Conservation (phyloP, 2,329 filamentous ascomycete species). For the Exutisphaerella laricina region DNA sequence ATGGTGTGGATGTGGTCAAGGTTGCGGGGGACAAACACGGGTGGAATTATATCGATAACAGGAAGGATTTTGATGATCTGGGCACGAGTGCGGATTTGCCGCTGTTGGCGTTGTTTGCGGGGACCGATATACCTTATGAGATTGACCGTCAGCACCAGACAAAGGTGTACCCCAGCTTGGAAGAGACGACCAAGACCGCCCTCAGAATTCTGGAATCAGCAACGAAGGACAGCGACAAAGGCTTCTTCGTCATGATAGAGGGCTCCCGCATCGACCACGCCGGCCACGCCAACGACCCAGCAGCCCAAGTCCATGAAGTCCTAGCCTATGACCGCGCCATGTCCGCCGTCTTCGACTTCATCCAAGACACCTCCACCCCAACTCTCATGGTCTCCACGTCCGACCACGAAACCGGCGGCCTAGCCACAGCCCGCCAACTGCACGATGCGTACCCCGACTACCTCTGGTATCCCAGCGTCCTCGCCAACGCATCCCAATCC, state of each 20-base stretch:
- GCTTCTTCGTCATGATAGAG: conserved; percentile 99
- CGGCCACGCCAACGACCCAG: conserved; percentile 57
- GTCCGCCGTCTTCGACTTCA: conserved; percentile 74
- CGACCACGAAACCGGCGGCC: conserved; percentile 92
- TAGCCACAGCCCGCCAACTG: conserved; percentile 71
- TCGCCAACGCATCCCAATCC: conserved; percentile 72
- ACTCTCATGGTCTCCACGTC: conserved; percentile 83
- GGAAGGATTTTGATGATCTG: conserved; percentile 65
- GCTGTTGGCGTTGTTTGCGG: conserved; percentile 77
- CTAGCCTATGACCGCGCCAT: conserved; percentile 92
- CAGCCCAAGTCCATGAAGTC: conserved; percentile 67
- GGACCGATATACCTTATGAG: conserved; percentile 82
- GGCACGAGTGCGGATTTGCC: conserved; percentile 69
- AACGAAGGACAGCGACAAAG: conserved; percentile 76
- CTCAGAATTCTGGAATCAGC: conserved; percentile 73
- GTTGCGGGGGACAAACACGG: conserved; percentile 66
- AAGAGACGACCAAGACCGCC: conserved; percentile 84
- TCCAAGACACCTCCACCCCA: conserved; percentile 65
- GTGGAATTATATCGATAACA: conserved; percentile 70
- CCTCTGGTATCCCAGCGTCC: conserved; percentile 74
- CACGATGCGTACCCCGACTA: conserved; percentile 60
- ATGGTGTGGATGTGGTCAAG: conserved; percentile 68
- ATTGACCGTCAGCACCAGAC: conserved; percentile 77
- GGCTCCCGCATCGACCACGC: conserved; percentile 95
- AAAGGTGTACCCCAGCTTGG: conserved; percentile 77